Evolutionary conservation across 148 eudicot genomes (phyloP).

Genomic region (Persicaria maculosa): DNA sequence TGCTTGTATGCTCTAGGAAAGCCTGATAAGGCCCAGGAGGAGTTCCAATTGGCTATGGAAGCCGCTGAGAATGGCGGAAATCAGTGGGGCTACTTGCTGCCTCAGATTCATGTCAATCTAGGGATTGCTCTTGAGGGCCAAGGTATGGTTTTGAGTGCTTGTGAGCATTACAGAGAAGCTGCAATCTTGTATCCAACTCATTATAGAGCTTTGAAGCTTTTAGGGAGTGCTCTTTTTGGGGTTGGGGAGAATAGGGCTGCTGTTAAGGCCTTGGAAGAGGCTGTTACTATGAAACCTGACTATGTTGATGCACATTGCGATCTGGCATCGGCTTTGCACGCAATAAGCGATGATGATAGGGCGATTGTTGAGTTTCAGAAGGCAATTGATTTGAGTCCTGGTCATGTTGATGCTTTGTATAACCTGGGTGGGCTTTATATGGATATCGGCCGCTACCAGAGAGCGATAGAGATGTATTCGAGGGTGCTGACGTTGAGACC

Average conservation of each 20-base stretch:
- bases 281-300: slow-evolving; percentile 77
- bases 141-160: slow-evolving; percentile 90
- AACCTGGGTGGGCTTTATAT: slow-evolving; percentile 90
- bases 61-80: slow-evolving; percentile 89
- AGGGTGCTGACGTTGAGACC: slow-evolving; percentile 87
- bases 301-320: slow-evolving; percentile 97
- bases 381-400: slow-evolving; percentile 90
- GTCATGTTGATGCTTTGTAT: slow-evolving; percentile 88
- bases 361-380: slow-evolving; percentile 93
- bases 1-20: slow-evolving; percentile 66
- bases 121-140: slow-evolving; percentile 87
- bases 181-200: slow-evolving; percentile 94
- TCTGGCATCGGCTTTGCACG: slow-evolving; percentile 88
- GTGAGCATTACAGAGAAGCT: slow-evolving; percentile 96
- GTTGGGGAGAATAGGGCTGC: slow-evolving; percentile 97
- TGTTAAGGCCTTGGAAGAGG: slow-evolving; percentile 91
- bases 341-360: slow-evolving; percentile 79
- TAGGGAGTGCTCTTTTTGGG: slow-evolving; percentile 94
- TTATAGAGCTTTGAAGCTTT: slow-evolving; percentile 85
- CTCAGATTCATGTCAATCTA: slow-evolving; percentile 92
- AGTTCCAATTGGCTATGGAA: slow-evolving; percentile 68
- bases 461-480: slow-evolving; percentile 95
- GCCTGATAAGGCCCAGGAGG: slow-evolving; percentile 51
- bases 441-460: slow-evolving; percentile 95
- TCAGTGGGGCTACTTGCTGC: slow-evolving; percentile 82